phyloP scores from a whole-genome alignment of 75 land plant species.

The Picea sitchensis region DNA sequence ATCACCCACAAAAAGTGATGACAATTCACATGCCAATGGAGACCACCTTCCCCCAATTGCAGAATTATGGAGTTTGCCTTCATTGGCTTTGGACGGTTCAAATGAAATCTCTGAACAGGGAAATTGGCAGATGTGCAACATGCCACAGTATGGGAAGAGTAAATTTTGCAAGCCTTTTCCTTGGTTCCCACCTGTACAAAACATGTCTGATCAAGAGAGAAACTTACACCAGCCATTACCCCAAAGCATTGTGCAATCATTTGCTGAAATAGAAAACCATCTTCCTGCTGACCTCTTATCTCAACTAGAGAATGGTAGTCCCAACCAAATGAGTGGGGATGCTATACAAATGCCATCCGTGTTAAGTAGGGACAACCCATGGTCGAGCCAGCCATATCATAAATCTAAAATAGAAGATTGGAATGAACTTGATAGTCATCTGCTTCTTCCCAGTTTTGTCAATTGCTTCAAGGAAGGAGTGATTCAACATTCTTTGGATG shows the following conservation, averaged over 20 bases:
- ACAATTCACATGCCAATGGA: neutral
- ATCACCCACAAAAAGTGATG: neutral
- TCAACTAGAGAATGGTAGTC: slow-evolving; percentile 10
- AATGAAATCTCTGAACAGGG: slow-evolving; percentile 8
- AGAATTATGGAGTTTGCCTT: slow-evolving; percentile 26
- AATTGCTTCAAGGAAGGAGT: slow-evolving; percentile 31
- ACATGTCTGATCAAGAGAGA: neutral
- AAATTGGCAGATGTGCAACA: slow-evolving; percentile 25
- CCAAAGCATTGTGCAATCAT: neutral
- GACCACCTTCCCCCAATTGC: neutral
- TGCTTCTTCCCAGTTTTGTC: slow-evolving; percentile 28
- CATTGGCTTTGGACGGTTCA: slow-evolving; percentile 8
- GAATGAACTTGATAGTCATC: slow-evolving; percentile 18
- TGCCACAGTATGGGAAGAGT: slow-evolving; percentile 12
- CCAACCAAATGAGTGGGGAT: slow-evolving; percentile 3
- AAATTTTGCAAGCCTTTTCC: slow-evolving; percentile 4
- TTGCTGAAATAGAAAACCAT: slow-evolving; percentile 12
- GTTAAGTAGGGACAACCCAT: slow-evolving; percentile 9
- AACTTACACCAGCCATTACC: neutral
- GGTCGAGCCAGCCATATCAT: slow-evolving; percentile 18
- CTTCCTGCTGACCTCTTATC: slow-evolving; percentile 20
- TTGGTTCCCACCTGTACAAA: slow-evolving; percentile 5
- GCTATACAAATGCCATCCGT: neutral
- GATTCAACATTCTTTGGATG: slow-evolving; percentile 30
- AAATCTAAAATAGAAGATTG: slow-evolving; percentile 11